Evolutionary conservation across 768 basidiomycete species (phyloP), one percentile per base, ranked within the genome.

Genomic region (Agrocybe chaxingu): DNA sequence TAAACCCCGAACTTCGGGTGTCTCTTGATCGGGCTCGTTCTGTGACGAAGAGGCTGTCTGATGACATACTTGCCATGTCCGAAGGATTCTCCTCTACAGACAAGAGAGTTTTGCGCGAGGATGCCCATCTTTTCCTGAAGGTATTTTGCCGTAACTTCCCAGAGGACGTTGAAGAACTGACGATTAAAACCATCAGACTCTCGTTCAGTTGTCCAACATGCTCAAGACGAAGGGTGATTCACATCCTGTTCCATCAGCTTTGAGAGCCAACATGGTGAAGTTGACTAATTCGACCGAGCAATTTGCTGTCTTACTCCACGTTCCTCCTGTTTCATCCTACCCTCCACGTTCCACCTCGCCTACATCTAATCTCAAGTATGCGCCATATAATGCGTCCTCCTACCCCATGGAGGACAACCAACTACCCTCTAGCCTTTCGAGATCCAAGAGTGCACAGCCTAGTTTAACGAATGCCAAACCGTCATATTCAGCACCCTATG

Each of bases 251-350:
- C 59, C 73, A n/a, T 55, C 81, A 3, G 66, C 74, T 32, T 72
- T 95, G 38, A 81, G 89, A 52, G 78, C 73, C 47, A 82, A 84
- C 60, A 84, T 92, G 72, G 80, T 85, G 36, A 79, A 80, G 55
- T 76, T 97, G 50, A 89, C 87, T 16, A 87, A 89, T 58, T 80
- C 85, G 9, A 92, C 92, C 8, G 85, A 95, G 66, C 91, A 91
- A 64, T 88, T 93, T 59, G 85, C 89, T 43, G 89, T 92, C 56
- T 73, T 96, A 42, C 72, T 95, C 12, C 89, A 92, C 60, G 86
- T 92, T 42, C 92, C 92, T 6, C 90, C 88, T 0, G 83, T 89
- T 57, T 81, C 90, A 38, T 80, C 84, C 8, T 68, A 79, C 11
- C 77, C 78, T 7, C 52, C 70, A 36, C 73, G 81, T 35, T 73